phyloP scores from a whole-genome alignment of 1,284 basidiomycete genomes.

The Cryptococcus jaspeensis region DNA sequence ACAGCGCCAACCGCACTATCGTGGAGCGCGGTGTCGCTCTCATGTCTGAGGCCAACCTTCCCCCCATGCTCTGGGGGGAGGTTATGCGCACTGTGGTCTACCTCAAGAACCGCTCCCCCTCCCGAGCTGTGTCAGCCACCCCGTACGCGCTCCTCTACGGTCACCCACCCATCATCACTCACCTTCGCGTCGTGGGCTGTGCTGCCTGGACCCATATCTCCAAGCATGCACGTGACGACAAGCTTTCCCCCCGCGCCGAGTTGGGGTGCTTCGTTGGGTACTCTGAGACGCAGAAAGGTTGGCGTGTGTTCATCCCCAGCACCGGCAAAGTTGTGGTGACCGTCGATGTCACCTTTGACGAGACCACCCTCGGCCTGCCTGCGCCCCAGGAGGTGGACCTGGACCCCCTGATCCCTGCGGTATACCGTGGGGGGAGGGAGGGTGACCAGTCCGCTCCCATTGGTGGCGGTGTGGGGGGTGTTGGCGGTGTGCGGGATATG shows the following conservation, averaged over 20 bases:
- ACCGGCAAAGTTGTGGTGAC: background rate
- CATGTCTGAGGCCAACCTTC: conserved; percentile 5
- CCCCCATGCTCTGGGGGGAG: conserved; percentile 11
- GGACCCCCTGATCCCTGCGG: background rate
- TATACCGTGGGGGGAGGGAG: background rate
- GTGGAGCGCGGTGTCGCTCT: background rate
- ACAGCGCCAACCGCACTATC: background rate
- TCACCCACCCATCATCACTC: background rate
- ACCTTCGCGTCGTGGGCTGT: conserved; percentile 3
- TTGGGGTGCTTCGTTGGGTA: conserved; percentile 3
- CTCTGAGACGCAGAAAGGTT: conserved; percentile 5
- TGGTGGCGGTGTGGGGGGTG: conserved; percentile 4
- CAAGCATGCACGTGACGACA: background rate
- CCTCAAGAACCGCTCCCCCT: conserved; percentile 7
- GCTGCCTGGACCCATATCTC: conserved; percentile 6
- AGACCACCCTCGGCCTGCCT: background rate
- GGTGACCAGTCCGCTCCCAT: conserved; percentile 2
- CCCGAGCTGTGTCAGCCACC: background rate
- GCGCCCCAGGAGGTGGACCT: background rate
- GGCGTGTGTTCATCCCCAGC: conserved; percentile 1
- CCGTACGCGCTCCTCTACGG: background rate
- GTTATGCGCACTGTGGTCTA: conserved; percentile 14
- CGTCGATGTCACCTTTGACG: background rate
- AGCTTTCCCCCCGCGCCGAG: background rate
- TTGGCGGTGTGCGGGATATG: background rate